Conservation (phyloP, 495 filamentous ascomycete species). For the Neurospora sp. region DNA sequence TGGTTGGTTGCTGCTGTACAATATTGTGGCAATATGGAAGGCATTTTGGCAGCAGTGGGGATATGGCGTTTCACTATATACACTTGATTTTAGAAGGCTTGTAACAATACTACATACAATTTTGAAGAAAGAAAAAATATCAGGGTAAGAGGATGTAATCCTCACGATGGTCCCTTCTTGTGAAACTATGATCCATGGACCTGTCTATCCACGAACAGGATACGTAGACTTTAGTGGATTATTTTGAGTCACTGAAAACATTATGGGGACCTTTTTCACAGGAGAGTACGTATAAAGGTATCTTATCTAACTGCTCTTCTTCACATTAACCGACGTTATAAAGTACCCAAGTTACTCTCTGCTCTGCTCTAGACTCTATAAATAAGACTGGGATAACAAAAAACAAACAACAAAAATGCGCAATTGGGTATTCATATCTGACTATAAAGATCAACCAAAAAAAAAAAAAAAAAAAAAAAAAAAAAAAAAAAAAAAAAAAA, state of each 20-base stretch:
- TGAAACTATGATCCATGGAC: too few relatives aligned
- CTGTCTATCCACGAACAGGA: too few relatives aligned
- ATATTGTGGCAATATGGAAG: neutral
- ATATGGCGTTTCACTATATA: neutral
- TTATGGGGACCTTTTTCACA: too few relatives aligned
- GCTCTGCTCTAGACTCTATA: neutral
- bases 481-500: neutral
- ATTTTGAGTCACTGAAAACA: too few relatives aligned
- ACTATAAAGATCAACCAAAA: conserved; percentile 2
- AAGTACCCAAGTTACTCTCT: neutral
- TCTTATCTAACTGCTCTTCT: neutral
- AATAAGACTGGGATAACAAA: neutral
- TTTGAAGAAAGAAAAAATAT: too few relatives aligned
- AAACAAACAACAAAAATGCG: neutral
- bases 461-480: neutral
- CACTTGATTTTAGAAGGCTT: neutral
- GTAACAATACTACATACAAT: neutral
- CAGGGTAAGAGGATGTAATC: too few relatives aligned
- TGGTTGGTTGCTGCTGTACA: neutral
- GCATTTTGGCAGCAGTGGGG: neutral
- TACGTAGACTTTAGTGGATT: too few relatives aligned
- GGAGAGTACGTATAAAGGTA: neutral
- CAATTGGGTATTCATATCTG: conserved; percentile 11
- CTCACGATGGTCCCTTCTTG: too few relatives aligned
- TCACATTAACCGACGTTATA: neutral